These are phyloP conservation scores for Mucor circinelloides DNA, from an alignment of 371 early-diverging fungal genomes.

Conservation along the genomic window DNA sequence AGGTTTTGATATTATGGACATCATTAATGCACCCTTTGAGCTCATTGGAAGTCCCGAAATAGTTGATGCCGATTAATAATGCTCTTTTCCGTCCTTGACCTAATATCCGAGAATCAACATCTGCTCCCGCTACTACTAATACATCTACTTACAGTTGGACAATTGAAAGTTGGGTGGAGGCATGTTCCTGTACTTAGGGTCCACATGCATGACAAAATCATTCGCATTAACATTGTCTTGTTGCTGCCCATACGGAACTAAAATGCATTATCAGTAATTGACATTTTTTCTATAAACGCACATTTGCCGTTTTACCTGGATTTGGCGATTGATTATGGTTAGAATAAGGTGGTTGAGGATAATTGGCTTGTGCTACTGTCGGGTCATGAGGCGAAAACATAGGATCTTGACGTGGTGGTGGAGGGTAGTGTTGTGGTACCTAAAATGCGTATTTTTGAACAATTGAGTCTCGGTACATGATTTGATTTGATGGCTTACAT, in stretches of 20 bases:
- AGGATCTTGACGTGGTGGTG: slow-evolving; percentile 21
- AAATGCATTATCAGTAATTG: neutral
- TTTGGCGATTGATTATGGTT: slow-evolving; percentile 20
- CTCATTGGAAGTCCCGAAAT: slow-evolving; percentile 64
- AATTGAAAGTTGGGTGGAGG: slow-evolving; percentile 55
- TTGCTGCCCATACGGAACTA: slow-evolving; percentile 25
- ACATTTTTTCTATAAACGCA: neutral
- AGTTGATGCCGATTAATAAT: slow-evolving; percentile 42
- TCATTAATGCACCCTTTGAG: slow-evolving; percentile 90
- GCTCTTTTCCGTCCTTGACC: slow-evolving; percentile 40
- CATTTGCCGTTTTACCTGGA: slow-evolving; percentile 14
- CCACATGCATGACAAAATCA: slow-evolving; percentile 36
- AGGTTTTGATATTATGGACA: slow-evolving; percentile 77
- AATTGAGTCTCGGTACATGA: neutral
- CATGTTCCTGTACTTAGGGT: slow-evolving; percentile 14
- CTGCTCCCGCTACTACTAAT: neutral
- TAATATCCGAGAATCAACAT: slow-evolving; percentile 2
- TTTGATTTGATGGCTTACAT: neutral
- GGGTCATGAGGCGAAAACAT: slow-evolving; percentile 28
- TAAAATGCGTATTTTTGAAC: neutral
- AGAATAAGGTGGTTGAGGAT: slow-evolving; percentile 31
- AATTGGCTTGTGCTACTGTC: slow-evolving; percentile 26
- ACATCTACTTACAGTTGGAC: slow-evolving; percentile 59
- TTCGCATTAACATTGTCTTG: slow-evolving; percentile 7
- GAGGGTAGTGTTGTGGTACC: neutral